Base-by-base conservation (phyloP, 768 basidiomycete genomes). In the Leucosporidium yakuticum region DNA sequence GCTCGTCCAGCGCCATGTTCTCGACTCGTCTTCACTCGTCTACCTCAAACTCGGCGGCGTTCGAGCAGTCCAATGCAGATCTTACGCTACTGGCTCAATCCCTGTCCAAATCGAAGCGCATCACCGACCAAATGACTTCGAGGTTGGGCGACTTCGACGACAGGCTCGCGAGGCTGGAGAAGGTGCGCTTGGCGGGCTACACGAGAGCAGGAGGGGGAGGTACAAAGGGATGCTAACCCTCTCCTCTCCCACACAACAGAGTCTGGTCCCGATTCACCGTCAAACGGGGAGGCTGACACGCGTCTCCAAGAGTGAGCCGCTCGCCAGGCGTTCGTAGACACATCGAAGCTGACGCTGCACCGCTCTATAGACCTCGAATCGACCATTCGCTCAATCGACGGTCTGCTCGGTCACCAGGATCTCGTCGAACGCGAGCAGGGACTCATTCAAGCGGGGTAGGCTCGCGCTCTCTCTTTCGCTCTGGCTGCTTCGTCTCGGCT, bases 351-450 rank as follows among this genome's bases (percentile, higher is more conserved):
- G 25, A 47, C 58, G 19, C 12, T 25, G 27, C 25, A n/a, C 36
- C 9, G 6, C n/a, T 29, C 1, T 5, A n/a, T 58, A 73, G 74
- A 76, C 58, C 65, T 76, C 58, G 73, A 75, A 29, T 47, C 60
- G 21, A 66, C 71, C 4, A 57, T 76, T 39, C 49, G 69, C 21
- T 72, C 73, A 21, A 73, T 76, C 55, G 76, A 76, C 53, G 73
- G 70, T 9, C 53, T 76, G 4, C 60, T 76, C 6, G 73, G 73
- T 0, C 71, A 74, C 15, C 65, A 74, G 62, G 71, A 75, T 59
- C 63, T 75, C n/a, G 69, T 76, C 44, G 76, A 75, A 36, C 58
- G 65, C 9, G 76, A 76, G 53, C 61, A 71, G 27, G 69, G 64
- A 0, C 44, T 75, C 23, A 74, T 76, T 47, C 58, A 60, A 23